Conservation (phyloP, 345 rosid genomes). For the Cardiospermum halicacabum region DNA sequence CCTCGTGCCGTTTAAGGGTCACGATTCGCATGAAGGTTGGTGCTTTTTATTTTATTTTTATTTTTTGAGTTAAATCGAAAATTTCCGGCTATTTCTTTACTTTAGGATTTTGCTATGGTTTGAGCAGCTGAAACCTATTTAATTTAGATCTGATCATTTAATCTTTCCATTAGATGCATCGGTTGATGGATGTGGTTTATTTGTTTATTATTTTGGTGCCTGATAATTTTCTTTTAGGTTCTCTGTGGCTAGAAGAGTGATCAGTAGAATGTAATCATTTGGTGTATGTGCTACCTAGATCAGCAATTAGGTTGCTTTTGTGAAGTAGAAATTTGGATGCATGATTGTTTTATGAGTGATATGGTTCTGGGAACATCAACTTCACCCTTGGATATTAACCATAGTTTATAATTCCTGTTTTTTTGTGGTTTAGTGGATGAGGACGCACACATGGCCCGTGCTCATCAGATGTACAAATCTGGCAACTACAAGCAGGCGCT, state of each 20-base stretch:
- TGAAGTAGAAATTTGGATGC: neutral
- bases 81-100: neutral
- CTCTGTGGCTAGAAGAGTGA: neutral
- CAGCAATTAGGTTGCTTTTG: neutral
- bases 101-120: neutral
- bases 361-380: neutral
- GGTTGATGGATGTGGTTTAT: neutral
- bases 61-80: neutral
- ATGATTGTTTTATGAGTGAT: neutral
- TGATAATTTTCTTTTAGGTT: neutral
- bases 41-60: neutral
- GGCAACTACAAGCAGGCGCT: constrained; percentile 81
- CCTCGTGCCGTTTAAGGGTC: constrained; percentile 40
- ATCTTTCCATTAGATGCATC: neutral
- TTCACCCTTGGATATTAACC: no score
- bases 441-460: constrained; percentile 60
- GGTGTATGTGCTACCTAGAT: neutral
- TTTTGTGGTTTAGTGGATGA: constrained; percentile 56
- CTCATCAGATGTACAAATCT: constrained; percentile 80
- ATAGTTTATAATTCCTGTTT: constrained; percentile 1
- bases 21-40: constrained; percentile 37
- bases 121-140: neutral
- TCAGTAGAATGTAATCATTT: neutral
- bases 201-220: neutral
- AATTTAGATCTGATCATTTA: constrained; percentile 6